phyloP scores from a whole-genome alignment of 352 stramenopile species.

The Globisporangium ultimum region DNA sequence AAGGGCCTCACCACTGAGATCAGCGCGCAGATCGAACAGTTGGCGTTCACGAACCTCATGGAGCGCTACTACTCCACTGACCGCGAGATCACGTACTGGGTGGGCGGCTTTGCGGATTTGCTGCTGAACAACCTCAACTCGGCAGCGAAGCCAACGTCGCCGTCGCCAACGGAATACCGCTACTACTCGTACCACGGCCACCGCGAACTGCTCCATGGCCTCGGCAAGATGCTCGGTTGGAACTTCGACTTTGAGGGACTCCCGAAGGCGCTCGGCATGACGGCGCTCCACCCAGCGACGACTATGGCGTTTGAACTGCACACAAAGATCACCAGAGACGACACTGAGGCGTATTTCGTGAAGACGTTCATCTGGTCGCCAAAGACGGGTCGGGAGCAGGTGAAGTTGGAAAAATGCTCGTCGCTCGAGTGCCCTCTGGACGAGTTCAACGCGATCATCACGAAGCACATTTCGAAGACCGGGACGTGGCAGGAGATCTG shows the following conservation, averaged over 20 bases:
- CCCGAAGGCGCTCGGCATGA: slow-evolving; percentile 59
- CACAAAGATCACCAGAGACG: slow-evolving; percentile 16
- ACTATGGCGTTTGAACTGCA: slow-evolving; percentile 85
- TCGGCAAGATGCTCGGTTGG: slow-evolving; percentile 80
- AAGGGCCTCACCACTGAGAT: slow-evolving; percentile 53
- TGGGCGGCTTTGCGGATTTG: slow-evolving; percentile 67
- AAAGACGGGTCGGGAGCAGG: slow-evolving; percentile 54
- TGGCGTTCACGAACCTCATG: slow-evolving; percentile 84
- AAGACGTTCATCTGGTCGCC: slow-evolving; percentile 79
- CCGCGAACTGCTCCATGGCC: slow-evolving; percentile 69
- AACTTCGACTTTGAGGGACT: slow-evolving; percentile 71
- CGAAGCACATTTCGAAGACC: slow-evolving; percentile 54
- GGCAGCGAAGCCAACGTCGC: slow-evolving; percentile 42
- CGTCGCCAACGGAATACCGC: slow-evolving; percentile 50
- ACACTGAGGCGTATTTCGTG: slow-evolving; percentile 55
- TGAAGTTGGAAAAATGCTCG: slow-evolving; percentile 80
- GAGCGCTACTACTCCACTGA: slow-evolving; percentile 82
- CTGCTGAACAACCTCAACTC: slow-evolving; percentile 59
- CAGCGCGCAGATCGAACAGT: slow-evolving; percentile 49
- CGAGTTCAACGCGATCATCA: slow-evolving; percentile 79
- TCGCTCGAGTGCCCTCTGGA: slow-evolving; percentile 56
- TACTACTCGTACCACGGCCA: slow-evolving; percentile 85
- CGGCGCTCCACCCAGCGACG: slow-evolving; percentile 62
- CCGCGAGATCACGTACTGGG: slow-evolving; percentile 81
- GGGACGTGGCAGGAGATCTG: slow-evolving; percentile 84